Evolutionary conservation across 1,139 yeast genomes (phyloP).

Genomic region (Geotrichum phurueaensis): DNA sequence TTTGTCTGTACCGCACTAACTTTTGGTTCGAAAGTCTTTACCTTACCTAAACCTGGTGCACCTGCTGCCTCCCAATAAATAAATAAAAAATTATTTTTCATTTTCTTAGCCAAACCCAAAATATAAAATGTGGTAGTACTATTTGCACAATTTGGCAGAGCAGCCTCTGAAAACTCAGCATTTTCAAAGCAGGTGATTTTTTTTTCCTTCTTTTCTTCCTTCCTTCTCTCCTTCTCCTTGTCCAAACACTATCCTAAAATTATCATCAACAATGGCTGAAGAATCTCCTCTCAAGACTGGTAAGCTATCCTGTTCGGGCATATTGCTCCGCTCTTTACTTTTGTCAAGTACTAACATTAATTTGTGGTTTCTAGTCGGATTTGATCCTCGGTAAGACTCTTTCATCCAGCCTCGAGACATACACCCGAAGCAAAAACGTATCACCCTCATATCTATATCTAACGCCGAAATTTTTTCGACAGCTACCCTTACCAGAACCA

Average conservation of each 20-base stretch:
- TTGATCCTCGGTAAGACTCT: slow-evolving; percentile 19
- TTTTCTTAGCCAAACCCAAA: background rate
- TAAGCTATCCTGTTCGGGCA: slow-evolving; percentile 47
- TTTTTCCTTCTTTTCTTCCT: background rate
- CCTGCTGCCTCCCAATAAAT: background rate
- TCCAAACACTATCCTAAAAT: background rate
- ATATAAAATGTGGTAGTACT: background rate
- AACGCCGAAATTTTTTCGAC: background rate
- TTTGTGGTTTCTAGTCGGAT: slow-evolving; percentile 15
- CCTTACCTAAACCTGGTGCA: background rate
- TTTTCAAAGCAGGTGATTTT: slow-evolving; percentile 11
- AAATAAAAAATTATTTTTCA: background rate
- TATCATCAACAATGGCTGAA: slow-evolving; percentile 31
- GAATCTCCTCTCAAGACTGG: slow-evolving; percentile 61
- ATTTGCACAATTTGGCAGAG: background rate
- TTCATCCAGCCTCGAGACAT: background rate
- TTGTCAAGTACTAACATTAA: background rate
- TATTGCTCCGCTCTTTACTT: background rate
- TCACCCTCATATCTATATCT: background rate
- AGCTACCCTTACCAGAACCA: slow-evolving; percentile 83
- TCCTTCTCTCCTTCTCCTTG: background rate
- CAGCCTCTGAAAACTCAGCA: background rate
- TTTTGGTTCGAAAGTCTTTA: background rate
- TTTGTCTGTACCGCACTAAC: background rate
- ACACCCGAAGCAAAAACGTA: background rate